Evolutionary conservation across 129 eudicot genomes (phyloP).

Genomic region (Logfia minima): DNA sequence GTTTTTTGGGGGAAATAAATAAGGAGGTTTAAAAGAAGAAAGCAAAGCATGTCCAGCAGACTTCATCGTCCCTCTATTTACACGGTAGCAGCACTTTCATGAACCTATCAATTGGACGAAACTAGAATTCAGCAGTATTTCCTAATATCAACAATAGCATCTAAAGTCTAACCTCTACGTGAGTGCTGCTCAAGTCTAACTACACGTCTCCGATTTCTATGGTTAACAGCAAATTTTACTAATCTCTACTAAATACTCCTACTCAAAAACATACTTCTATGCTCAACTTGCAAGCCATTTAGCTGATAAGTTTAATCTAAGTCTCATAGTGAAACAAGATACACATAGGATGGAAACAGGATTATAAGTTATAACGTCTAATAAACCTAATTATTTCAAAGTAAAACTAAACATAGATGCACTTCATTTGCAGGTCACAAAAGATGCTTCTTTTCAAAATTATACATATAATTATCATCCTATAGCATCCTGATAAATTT

Average conservation of each 20-base stretch:
- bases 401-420: slow-evolving; percentile 8
- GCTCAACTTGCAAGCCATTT: slow-evolving; percentile 7
- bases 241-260: not conserved
- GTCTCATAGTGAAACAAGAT: not conserved
- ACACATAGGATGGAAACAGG: slow-evolving; percentile 2
- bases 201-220: slow-evolving; percentile 17
- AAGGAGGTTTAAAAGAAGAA: slow-evolving; percentile 72
- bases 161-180: slow-evolving; percentile 19
- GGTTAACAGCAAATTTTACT: slow-evolving; percentile 3
- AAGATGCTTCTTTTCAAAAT: not conserved
- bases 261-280: not conserved
- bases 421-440: not conserved
- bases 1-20: slow-evolving; percentile 50
- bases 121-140: slow-evolving; percentile 39
- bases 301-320: not conserved
- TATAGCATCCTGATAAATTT: not conserved
- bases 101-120: slow-evolving; percentile 74
- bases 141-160: slow-evolving; percentile 19
- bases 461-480: not conserved
- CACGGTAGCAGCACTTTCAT: slow-evolving; percentile 48
- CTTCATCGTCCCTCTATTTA: slow-evolving; percentile 63
- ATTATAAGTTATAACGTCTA: not conserved
- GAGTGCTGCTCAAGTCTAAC: slow-evolving; percentile 28
- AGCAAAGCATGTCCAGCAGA: slow-evolving; percentile 63
- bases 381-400: not conserved